Conservation (phyloP, 2,329 filamentous ascomycete species). For the Diaporthe citri region DNA sequence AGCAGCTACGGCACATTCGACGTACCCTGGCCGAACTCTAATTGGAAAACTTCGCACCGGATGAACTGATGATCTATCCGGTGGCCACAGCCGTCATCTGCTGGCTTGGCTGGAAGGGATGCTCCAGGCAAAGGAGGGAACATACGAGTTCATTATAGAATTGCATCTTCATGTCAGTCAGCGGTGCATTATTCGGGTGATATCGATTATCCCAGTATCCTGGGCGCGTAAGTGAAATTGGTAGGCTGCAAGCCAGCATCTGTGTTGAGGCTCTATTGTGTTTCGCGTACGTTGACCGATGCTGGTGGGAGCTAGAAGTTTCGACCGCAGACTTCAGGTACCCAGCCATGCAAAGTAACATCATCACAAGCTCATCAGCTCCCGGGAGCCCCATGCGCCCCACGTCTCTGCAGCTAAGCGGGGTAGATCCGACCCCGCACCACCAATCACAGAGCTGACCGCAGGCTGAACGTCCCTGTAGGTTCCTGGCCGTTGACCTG, state of each 20-base stretch:
- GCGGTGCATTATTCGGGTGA: no score
- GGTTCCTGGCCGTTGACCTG: not conserved
- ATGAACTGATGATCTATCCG: constrained; percentile 9
- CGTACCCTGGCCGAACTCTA: constrained; percentile 5
- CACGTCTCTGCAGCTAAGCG: constrained; percentile 2
- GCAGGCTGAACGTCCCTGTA: not conserved
- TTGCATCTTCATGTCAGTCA: not conserved
- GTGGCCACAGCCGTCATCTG: not conserved
- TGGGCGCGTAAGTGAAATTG: not conserved
- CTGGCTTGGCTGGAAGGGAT: no score
- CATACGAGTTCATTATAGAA: not conserved
- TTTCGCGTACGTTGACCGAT: not conserved
- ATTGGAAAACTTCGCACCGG: not conserved
- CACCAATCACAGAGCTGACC: constrained; percentile 11
- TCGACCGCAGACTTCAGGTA: not conserved
- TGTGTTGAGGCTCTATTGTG: not conserved
- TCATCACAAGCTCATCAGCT: constrained; percentile 25
- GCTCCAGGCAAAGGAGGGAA: not conserved
- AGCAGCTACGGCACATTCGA: not conserved
- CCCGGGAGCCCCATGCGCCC: not conserved
- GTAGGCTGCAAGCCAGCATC: not conserved
- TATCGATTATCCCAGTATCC: not conserved
- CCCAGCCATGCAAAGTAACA: constrained; percentile 26
- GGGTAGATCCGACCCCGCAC: not conserved
- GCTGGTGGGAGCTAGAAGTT: constrained; percentile 19